phyloP scores from a whole-genome alignment of 2,329 filamentous ascomycete genomes.

The Neobulgaria alba region DNA sequence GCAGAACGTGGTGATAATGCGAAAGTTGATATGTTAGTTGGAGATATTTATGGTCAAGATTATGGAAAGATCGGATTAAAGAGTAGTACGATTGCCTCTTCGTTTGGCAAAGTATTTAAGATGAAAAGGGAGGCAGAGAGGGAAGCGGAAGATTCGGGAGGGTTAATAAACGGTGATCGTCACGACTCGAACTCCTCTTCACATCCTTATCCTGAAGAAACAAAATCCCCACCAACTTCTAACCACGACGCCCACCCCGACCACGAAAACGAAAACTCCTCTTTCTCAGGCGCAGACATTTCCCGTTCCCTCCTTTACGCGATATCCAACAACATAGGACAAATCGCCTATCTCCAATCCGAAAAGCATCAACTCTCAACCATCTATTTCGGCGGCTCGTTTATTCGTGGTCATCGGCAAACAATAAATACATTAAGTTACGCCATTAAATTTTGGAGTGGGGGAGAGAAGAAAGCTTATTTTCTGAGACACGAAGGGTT shows the following conservation, averaged over 20 bases:
- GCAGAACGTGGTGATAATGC: conserved; percentile 87
- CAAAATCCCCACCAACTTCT: conserved; percentile 27
- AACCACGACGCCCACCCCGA: too few species aligned
- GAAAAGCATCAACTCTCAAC: conserved; percentile 85
- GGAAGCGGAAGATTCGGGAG: conserved; percentile 63
- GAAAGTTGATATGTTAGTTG: conserved; percentile 91
- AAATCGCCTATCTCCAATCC: conserved; percentile 95
- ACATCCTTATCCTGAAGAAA: conserved; percentile 6
- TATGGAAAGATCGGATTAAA: conserved; percentile 96
- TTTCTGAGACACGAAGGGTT: conserved; percentile 95
- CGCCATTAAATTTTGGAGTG: conserved; percentile 96
- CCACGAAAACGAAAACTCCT: too few species aligned
- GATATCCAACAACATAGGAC: conserved; percentile 95
- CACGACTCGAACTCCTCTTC: conserved; percentile 10
- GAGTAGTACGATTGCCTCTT: conserved; percentile 89
- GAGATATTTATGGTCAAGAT: conserved; percentile 93
- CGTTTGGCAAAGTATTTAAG: conserved; percentile 93
- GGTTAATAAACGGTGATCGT: conserved; percentile 21
- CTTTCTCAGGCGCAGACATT: conserved; percentile 81
- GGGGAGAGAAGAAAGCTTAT: conserved; percentile 88
- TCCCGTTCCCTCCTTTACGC: conserved; percentile 88
- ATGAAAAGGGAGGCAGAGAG: conserved; percentile 80
- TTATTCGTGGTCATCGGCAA: conserved; percentile 91
- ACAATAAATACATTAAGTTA: conserved; percentile 97
- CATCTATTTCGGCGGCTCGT: conserved; percentile 96